Base-by-base conservation (phyloP, 1,139 yeast genomes). In the Candida gigantensis region DNA sequence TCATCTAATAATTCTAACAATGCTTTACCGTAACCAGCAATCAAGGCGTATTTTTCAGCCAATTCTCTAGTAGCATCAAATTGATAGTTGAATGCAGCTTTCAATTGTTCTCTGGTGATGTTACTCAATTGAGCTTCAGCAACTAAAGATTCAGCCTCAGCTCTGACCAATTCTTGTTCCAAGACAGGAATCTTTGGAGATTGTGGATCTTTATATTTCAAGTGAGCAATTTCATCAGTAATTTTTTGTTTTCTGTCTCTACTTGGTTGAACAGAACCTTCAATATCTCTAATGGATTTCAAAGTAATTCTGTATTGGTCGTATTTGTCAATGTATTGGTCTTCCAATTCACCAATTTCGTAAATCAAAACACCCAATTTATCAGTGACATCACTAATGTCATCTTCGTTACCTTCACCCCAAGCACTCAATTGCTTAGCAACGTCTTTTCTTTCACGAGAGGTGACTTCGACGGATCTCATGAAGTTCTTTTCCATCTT, bases 401-500 rank as follows among this genome's bases (percentile, higher is more conserved):
- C 98, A 58, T 92, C 97, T 62, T 92, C 97, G 60, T 89, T 87
- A 54, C 86, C 96, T 67, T 90, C 95, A 72, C 98, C 98, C 98
- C 98, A 92, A 47, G 84, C 66, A 44, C 96, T 85, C 63, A 92
- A 79, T 73, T 89, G 97, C 72, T 84, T 88, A 55, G 98, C 98
- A 52, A 88, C 96, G 58, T 87, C 94, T 68, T 94, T 84, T 68
- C 97, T 84, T 73, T 92, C 98, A 62, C 87, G 81, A 48, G 97
- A 94, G 46, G 90, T 89, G 53, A 87, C 75, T 71, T 92, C 97
- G 57, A 92, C 77, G 46, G 96, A 82, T 64, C 96, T 82, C 88
- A 90, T 84, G 44, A 92, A 88, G 61, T 88, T 88, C 77, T 92
- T 92, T 73, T 92, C 98, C 77, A 88, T 85, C 79, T 92, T 92